These are phyloP conservation scores for Fusarium solani-melongenae DNA, from an alignment of 2,329 filamentous ascomycete species.

Conservation along the genomic window DNA sequence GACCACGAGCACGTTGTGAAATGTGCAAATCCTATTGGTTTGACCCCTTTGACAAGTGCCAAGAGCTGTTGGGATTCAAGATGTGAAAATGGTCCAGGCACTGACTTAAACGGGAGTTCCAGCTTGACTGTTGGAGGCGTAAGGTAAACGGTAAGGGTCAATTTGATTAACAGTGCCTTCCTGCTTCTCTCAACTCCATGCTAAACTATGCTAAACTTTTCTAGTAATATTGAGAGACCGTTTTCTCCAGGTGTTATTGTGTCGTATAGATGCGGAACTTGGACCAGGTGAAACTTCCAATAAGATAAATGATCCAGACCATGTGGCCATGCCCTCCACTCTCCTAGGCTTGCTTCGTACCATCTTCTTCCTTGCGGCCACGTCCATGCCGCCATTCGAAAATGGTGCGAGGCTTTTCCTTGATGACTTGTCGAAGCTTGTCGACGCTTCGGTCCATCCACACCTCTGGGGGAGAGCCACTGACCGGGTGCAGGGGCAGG, in stretches of 20 bases:
- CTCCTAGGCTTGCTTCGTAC: neutral
- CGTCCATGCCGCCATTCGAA: slow-evolving; percentile 44
- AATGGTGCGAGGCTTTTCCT: slow-evolving; percentile 50
- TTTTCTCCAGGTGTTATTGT: neutral
- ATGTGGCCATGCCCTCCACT: neutral
- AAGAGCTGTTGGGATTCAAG: too few species aligned
- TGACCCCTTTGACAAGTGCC: neutral
- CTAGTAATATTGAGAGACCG: neutral
- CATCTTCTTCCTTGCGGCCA: neutral
- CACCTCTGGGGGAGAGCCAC: slow-evolving; percentile 46
- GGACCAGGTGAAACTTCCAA: neutral
- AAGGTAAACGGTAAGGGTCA: neutral
- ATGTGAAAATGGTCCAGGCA: neutral
- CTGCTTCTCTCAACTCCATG: neutral
- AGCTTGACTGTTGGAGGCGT: neutral
- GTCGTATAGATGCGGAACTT: neutral
- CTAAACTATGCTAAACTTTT: neutral
- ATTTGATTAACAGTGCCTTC: neutral
- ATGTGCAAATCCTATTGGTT: neutral
- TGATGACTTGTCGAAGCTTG: slow-evolving; percentile 52
- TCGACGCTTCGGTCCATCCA: slow-evolving; percentile 55
- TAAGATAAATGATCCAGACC: neutral
- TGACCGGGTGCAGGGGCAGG: slow-evolving; percentile 66
- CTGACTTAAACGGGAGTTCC: neutral
- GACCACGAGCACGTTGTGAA: neutral